A percentile compares a stretch with the other conserved stretches of the same genome.
phyloP scores from a whole-genome alignment of 192 early-diverging fungal genomes.

The Podila verticillata region DNA sequence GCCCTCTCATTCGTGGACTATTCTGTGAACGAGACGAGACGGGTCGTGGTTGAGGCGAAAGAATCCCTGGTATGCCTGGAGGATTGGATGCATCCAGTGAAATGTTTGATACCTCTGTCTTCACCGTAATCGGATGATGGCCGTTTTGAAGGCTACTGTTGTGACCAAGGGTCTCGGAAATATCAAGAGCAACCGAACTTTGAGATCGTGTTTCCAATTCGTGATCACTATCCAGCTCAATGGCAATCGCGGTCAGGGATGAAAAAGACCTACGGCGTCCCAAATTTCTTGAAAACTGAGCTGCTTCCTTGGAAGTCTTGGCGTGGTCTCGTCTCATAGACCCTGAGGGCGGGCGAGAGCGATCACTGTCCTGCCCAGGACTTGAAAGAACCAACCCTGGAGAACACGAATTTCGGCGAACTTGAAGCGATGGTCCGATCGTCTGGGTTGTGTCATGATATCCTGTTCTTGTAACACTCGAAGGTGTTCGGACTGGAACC shows the following conservation, averaged over 20 bases:
- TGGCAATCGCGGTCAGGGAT: constrained; percentile 38
- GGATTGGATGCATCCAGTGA: not conserved
- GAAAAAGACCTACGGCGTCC: constrained; percentile 16
- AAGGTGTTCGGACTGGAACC: no score
- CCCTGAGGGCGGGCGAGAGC: not conserved
- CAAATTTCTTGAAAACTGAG: constrained; percentile 12
- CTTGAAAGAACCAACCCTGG: no score
- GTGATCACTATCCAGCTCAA: constrained; percentile 24
- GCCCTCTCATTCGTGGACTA: not conserved
- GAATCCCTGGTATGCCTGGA: constrained; percentile 1
- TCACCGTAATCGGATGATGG: not conserved
- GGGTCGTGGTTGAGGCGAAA: constrained; percentile 33
- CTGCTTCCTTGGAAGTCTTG: constrained; percentile 13
- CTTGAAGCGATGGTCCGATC: not conserved
- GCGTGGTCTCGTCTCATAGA: constrained; percentile 7
- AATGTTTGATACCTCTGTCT: not conserved
- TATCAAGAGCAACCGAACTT: no score
- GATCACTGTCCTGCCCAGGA: not conserved
- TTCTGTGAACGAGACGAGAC: constrained; percentile 6
- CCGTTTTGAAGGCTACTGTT: not conserved
- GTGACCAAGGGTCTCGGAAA: not conserved
- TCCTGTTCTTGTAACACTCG: no score
- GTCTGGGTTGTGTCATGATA: no score
- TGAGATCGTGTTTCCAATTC: not conserved
- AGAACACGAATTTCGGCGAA: not conserved